Base-by-base conservation (phyloP, 192 early-diverging fungal genomes). In the Entomortierella parvispora region DNA sequence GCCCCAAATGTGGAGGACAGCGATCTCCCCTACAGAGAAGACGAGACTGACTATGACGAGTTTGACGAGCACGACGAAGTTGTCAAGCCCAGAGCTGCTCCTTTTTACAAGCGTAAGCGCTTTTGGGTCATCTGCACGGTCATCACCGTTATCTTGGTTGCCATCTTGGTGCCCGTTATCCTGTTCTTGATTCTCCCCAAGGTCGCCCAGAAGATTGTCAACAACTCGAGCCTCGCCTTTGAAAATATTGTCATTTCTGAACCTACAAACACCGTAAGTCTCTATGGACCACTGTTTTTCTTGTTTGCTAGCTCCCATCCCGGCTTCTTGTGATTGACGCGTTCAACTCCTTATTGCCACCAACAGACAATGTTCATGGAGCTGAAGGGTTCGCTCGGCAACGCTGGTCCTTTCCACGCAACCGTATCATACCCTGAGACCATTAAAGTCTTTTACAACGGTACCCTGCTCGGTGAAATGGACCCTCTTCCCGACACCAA, bases 171-270 rank as follows among this genome's bases (percentile, higher is more conserved):
- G 9, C 81, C 79, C 31, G 28, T 89, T 5, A 60, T 68, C 28
- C 57, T 88, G 32, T 86, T 87, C 47, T 85, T 89, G 6, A 66
- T 84, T 47, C 75, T 87, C 58, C 86, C 88, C 25, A 77, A 80
- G 51, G 81, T 89, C 37, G 83, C 85, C 29, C 86, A 88, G 68
- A 34, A 22, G 9, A 75, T 76, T 44, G 62, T 87, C 47, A 84
- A 86, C 57, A 58, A 81, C 40, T 61, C 74, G 32, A 56, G 51
- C 40, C 74, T 88, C 43, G 37, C 57, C 22, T 82, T 82, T 66
- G 34, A 53, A 3, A 45, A n/a, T 32, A 71, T 82, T 25, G 56
- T 65, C 44, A 83, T 71, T 34, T 40, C 75, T 11, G 61, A 83
- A 32, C 80, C 80, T 18, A 74, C 65, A 22, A 80, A 84, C 50